Percentiles rank a stretch among this genome's conserved stretches.
phyloP scores from a whole-genome alignment of 2,329 filamentous ascomycete species.

The Arachnomyces sp. region DNA sequence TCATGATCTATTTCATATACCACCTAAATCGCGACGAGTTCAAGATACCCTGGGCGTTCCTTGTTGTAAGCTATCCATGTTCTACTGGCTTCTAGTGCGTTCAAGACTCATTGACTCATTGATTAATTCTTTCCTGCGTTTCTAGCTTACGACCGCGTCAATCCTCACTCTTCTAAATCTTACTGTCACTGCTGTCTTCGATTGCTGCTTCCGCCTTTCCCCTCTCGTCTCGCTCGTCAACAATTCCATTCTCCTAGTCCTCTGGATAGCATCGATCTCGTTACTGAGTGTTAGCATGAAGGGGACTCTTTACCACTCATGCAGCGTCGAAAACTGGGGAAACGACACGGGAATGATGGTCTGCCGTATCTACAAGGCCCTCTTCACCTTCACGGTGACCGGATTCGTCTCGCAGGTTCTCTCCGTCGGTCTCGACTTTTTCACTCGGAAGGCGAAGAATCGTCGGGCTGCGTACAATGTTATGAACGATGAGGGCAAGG shows the following conservation, averaged over 20 bases:
- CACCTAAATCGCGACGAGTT: slow-evolving; percentile 45
- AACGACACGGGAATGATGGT: slow-evolving; percentile 47
- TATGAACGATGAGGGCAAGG: too few relatives aligned
- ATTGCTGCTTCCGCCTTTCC: slow-evolving; percentile 45
- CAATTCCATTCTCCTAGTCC: slow-evolving; percentile 40
- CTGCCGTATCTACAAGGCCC: slow-evolving; percentile 50
- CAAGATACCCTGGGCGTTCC: slow-evolving; percentile 51
- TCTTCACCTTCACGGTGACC: slow-evolving; percentile 49
- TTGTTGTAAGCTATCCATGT: slow-evolving; percentile 39
- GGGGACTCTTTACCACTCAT: slow-evolving; percentile 45
- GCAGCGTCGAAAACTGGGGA: slow-evolving; percentile 45
- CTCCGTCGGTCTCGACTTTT: slow-evolving; percentile 43
- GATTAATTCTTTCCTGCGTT: neutral
- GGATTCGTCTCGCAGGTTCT: slow-evolving; percentile 40
- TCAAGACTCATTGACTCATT: neutral
- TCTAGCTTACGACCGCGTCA: slow-evolving; percentile 44
- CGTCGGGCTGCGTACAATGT: slow-evolving; percentile 19
- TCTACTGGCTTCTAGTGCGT: neutral
- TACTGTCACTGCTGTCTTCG: slow-evolving; percentile 41
- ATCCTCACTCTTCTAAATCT: slow-evolving; percentile 45
- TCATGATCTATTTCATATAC: slow-evolving; percentile 49
- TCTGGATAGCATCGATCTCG: slow-evolving; percentile 46
- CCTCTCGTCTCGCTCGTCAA: slow-evolving; percentile 43
- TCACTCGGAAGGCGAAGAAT: slow-evolving; percentile 38
- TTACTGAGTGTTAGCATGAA: slow-evolving; percentile 48